Evolutionary conservation across 805 yeast genomes (phyloP), one percentile per base, ranked within the genome.

Genomic region (Saturnispora sanitii): DNA sequence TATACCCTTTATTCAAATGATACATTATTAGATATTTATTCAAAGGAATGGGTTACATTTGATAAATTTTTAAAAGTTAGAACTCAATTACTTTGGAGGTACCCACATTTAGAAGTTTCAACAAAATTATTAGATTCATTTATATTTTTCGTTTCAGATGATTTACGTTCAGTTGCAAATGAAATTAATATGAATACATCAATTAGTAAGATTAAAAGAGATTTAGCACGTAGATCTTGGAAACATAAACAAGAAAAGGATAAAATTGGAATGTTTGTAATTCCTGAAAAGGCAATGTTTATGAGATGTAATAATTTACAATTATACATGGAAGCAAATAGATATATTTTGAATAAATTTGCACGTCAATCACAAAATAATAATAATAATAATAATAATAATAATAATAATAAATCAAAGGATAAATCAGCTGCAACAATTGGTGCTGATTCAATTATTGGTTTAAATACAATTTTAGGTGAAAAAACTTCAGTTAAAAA

Each of bases 221-320:
- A 87, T 54, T 62, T 90, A 43, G 94, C 94, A 3, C 75, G 97
- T 60, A 75, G 94, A 47, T 80, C 95, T 2, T 92, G 98, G 98
- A 74, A 73, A 51, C 95, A 87, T 56, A 67, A 81, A 0, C 51
- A 54, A 5, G 55, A 60, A 8, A 67, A 68, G 46, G 84, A 78
- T 41, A 72, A 79, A 1, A 72, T 92, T 15, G 82, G 82, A 4
- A 66, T 90, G 50, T 72, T 81, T 47, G 70, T 79, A 19, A 57
- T 88, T 21, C 95, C 96, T 3, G 66, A 71, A 22, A 74, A 77
- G 44, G 75, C 82, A 11, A 65, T 71, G 2, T 88, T 88, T 54
- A 70, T 84, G 45, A 73, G 97, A 49, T 71, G 82, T 37, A 87
- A 86, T 56, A 84, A 79, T 55, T 65, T 85, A 35, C 72, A 83